Conservation (phyloP, 345 rosid species). For the Sapria himalayana region DNA sequence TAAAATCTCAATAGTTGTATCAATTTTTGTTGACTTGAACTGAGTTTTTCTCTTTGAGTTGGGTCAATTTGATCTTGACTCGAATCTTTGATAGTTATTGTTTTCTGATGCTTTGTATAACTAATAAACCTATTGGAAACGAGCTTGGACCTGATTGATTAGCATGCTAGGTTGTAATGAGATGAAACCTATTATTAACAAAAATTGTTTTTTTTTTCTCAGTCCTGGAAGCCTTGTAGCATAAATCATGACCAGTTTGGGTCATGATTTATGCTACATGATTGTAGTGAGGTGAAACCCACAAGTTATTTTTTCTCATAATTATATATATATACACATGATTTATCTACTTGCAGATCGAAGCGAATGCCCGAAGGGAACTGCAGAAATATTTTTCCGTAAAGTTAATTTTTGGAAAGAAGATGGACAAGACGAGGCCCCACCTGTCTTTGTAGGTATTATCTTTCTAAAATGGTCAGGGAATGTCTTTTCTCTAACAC, state of each 20-base stretch:
- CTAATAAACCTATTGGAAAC: too few relatives aligned
- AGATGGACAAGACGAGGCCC: slow-evolving; percentile 85
- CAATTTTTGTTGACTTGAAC: too few relatives aligned
- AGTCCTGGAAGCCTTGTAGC: background rate
- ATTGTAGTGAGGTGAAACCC: background rate
- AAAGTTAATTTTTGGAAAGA: slow-evolving; percentile 99
- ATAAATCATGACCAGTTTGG: background rate
- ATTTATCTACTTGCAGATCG: slow-evolving; percentile 33
- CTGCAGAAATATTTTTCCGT: slow-evolving; percentile 84
- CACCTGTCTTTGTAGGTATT: slow-evolving; percentile 99
- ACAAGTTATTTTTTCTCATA: background rate
- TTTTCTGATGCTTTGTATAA: too few relatives aligned
- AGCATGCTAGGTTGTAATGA: too few relatives aligned
- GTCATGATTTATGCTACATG: too few relatives aligned
- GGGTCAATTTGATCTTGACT: too few relatives aligned
- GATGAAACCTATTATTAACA: too few relatives aligned
- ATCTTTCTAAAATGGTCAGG: slow-evolving; percentile 10
- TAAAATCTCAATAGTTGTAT: too few relatives aligned
- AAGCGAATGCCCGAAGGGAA: slow-evolving; percentile 72
- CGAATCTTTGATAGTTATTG: too few relatives aligned
- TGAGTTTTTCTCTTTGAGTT: too few relatives aligned
- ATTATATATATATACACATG: background rate
- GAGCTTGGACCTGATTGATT: too few relatives aligned
- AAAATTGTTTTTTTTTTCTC: slow-evolving; percentile 1
- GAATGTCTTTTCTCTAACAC: background rate